Evolutionary conservation across 1,284 basidiomycete species (phyloP).

Genomic region (Marasmius sp.): DNA sequence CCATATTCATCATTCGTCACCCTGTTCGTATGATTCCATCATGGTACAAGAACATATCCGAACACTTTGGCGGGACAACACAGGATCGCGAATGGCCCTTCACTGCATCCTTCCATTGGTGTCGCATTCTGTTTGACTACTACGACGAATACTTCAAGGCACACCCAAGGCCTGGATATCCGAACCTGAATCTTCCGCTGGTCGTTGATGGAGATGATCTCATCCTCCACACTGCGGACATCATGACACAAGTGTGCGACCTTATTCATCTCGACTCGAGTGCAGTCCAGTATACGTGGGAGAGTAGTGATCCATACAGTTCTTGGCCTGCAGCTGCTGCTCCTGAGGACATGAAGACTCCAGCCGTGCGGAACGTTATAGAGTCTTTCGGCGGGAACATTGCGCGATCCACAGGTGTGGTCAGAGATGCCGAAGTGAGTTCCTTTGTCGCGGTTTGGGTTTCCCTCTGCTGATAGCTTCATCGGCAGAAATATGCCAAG

Average conservation of each 20-base stretch:
- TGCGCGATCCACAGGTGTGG: slow-evolving; percentile 5
- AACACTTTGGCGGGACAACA: slow-evolving; percentile 8
- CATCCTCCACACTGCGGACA: slow-evolving; percentile 2
- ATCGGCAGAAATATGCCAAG: slow-evolving; percentile 1
- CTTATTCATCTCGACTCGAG: slow-evolving; percentile 7
- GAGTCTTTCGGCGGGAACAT: slow-evolving; percentile 5
- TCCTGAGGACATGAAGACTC: slow-evolving; percentile 7
- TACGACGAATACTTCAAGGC: slow-evolving; percentile 8
- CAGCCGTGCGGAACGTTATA: slow-evolving; percentile 4
- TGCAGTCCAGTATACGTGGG: slow-evolving; percentile 8
- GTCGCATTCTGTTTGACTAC: slow-evolving; percentile 5
- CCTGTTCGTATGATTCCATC: slow-evolving; percentile 5
- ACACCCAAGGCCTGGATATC: slow-evolving; percentile 1
- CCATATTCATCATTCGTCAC: neutral
- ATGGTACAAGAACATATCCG: slow-evolving; percentile 8
- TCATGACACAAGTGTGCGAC: slow-evolving; percentile 2
- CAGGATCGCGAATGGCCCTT: slow-evolving; percentile 5
- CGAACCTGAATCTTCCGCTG: neutral
- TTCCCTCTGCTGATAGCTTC: neutral
- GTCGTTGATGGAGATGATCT: slow-evolving; percentile 7
- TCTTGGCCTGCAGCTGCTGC: slow-evolving; percentile 9
- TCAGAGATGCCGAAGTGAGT: slow-evolving; percentile 3
- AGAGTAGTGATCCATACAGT: slow-evolving; percentile 4
- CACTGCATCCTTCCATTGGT: slow-evolving; percentile 7
- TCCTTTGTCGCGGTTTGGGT: neutral